Base-by-base conservation (phyloP, 768 basidiomycete genomes). In the Phylloporus arenicola region DNA sequence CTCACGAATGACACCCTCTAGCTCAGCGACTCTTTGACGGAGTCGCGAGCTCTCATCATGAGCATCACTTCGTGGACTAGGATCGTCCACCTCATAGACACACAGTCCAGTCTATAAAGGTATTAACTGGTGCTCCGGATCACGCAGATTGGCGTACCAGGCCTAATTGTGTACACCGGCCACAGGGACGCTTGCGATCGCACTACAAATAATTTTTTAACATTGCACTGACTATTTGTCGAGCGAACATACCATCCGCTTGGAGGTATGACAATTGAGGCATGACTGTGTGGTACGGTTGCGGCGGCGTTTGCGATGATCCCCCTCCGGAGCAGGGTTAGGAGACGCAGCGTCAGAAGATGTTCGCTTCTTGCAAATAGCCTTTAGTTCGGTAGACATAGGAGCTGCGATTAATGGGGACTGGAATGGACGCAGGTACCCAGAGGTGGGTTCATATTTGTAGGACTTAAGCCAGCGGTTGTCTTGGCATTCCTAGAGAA, bases 1-100 rank as follows among this genome's bases (percentile, higher is more conserved):
- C 74, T 86, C 86, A n/a, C 88, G 80, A 53, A 91, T 84, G 33
- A 90, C 86, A 45, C 85, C 83, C 66, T 92, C 88, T 1, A 92
- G 75, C 59, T 92, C 88, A 24, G 87, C 87, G 20, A 91, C 84
- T 41, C 88, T 80, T 53, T 81, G 80, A 47, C 86, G 76, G 19
- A 91, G 73, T 33, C 82, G 76, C 30, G 80, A 75, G 39, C 75
- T 75, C 62, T 90, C 88, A 50, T 84, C 84, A 52, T 79, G 77
- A 10, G 67, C 59, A 44, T 70, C 63, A 12, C 68, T 70, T 60
- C 79, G 74, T 64, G 81, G 78, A 52, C 66, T 79, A 22, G 84
- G 83, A 58, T 88, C 86, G 58, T 90, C 88, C 7, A 90, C 80
- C 64, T 92, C 87, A 58, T 92, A 92, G 10, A 90, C 84, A 61